phyloP scores from a whole-genome alignment of 768 basidiomycete genomes.

The Mycena sanguinolenta region DNA sequence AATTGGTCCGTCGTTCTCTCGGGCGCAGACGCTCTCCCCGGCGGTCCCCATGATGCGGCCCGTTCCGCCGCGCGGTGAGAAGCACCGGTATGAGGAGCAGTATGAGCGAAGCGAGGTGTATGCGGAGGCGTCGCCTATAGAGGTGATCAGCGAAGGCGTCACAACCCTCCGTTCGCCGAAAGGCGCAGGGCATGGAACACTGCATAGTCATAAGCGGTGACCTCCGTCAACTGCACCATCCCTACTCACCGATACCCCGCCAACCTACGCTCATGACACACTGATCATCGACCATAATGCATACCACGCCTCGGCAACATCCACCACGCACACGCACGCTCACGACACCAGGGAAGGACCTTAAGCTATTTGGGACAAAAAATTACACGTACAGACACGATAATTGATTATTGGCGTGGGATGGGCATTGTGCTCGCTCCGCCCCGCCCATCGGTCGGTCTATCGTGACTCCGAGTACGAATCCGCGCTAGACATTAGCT shows the following conservation, averaged over 20 bases:
- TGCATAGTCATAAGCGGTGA: slow-evolving; percentile 23
- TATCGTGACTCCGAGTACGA: slow-evolving; percentile 29
- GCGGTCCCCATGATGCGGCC: slow-evolving; percentile 45
- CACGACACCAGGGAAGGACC: slow-evolving; percentile 18
- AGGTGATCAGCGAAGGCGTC: slow-evolving; percentile 34
- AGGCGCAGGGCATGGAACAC: slow-evolving; percentile 28
- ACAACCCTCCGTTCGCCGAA: slow-evolving; percentile 33
- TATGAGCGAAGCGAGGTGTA: slow-evolving; percentile 32
- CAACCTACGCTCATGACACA: slow-evolving; percentile 22
- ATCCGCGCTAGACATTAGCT: slow-evolving; percentile 26
- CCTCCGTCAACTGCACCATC: not conserved
- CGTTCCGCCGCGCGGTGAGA: slow-evolving; percentile 37
- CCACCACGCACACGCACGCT: slow-evolving; percentile 31
- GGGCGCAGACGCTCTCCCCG: slow-evolving; percentile 39
- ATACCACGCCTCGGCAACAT: slow-evolving; percentile 22
- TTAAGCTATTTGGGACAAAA: slow-evolving; percentile 20
- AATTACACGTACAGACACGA: slow-evolving; percentile 32
- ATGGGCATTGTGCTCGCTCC: slow-evolving; percentile 12
- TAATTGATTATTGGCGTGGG: slow-evolving; percentile 6
- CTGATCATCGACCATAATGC: slow-evolving; percentile 15
- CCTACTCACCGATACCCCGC: slow-evolving; percentile 29
- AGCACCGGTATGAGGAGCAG: slow-evolving; percentile 35
- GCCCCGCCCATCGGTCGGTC: not conserved
- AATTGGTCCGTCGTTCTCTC: slow-evolving; percentile 49
- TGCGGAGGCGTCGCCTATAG: slow-evolving; percentile 36